Base-by-base conservation (phyloP, 495 filamentous ascomycete species). In the Penicillium cinerascens region DNA sequence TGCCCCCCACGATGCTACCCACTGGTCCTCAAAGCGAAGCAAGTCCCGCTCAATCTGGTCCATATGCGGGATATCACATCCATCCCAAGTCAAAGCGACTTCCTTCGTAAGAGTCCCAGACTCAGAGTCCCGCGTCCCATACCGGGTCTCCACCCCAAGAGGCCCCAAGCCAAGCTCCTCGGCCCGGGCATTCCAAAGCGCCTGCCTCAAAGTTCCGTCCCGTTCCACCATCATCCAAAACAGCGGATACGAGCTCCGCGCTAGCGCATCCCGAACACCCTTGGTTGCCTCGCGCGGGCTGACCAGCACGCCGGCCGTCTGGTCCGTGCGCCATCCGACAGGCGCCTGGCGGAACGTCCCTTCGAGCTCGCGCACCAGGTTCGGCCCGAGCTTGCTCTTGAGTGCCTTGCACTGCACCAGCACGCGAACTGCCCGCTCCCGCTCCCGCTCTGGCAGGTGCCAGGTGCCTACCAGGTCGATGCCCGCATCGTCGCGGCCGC, bases 391-490 rank as follows among this genome's bases (percentile, higher is more conserved):
- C 51, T 75, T 81, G 20, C 73, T 61, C 51, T 74, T 75, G 17
- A 77, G 52, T 16, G 81, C 80, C 70, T 97, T 98, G 74, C 93
- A 98, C 64, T 96, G 91, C 18, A 90, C 72, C 4, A 96, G 58
- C 1, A 90, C 82, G 44, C 78, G 80, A 4, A 93, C 51, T 0
- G 82, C 77, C 2, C 44, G 68, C 45, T 63, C 58, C 40, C 52
- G 62, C 4, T 74, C 70, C 20, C 56, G 60, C 39, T 56, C 50
- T 9, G 85, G 83, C 6, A 90, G 67, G 11, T 75, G 68, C 92
- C 92, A 97, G 16, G 82, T 82, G 20, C 91, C 92, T 2, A 90
- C 71, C 0, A 97, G 79, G 66, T 97, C 92, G 62, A 95, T 88
- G 27, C 92, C 92, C 44, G 71, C 74, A 69, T 97, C 92, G 15